Percentiles rank a stretch among this genome's conserved stretches.
phyloP scores from a whole-genome alignment of 345 rosid genomes.

The Anacardium occidentale region DNA sequence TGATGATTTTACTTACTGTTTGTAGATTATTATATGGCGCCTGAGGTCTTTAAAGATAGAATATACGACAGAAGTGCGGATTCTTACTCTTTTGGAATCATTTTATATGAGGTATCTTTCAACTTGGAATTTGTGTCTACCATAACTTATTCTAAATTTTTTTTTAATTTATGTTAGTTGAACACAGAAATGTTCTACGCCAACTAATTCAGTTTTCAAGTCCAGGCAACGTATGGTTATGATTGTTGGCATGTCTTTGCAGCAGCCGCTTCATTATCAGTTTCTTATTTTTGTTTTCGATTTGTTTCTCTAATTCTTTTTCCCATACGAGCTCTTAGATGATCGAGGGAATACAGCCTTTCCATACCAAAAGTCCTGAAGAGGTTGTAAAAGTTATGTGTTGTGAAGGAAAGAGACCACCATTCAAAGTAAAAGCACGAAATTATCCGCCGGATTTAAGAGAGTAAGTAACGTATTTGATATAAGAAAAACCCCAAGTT shows the following conservation, averaged over 20 bases:
- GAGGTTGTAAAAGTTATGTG: constrained; percentile 67
- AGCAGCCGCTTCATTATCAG: not conserved
- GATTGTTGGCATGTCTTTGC: not conserved
- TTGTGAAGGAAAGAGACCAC: constrained; percentile 66
- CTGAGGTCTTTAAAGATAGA: constrained; percentile 65
- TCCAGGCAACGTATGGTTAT: no score
- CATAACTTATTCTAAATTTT: no score
- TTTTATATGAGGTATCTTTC: constrained; percentile 75
- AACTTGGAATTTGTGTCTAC: constrained; percentile 6
- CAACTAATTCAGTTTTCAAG: no score
- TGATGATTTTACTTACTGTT: constrained; percentile 21
- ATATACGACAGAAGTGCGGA: constrained; percentile 76
- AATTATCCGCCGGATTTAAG: constrained; percentile 73
- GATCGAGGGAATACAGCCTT: constrained; percentile 81
- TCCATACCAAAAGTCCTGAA: constrained; percentile 66
- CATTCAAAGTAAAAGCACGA: constrained; percentile 61
- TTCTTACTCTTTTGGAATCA: constrained; percentile 77
- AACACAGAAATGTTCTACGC: no score
- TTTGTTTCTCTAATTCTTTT: constrained; percentile 11
- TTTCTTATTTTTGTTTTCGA: not conserved
- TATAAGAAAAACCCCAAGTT: not conserved
- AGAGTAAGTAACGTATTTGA: constrained; percentile 55
- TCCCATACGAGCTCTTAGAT: constrained; percentile 47
- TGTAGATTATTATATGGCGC: constrained; percentile 75
- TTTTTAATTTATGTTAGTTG: no score